phyloP scores from a whole-genome alignment of 169 alveolate species.

The Plasmodium berghei region DNA sequence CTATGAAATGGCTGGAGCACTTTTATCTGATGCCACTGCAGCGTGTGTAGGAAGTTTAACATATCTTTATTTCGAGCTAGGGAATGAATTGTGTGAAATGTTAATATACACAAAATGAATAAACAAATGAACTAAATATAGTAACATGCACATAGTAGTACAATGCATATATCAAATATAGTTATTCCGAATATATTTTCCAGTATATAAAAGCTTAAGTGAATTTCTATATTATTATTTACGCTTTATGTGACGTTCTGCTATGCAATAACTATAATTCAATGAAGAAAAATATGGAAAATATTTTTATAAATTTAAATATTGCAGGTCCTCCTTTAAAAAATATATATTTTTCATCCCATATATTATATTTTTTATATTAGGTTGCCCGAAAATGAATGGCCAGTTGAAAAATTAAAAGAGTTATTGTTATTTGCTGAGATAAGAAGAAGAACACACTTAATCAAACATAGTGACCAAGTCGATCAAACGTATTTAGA shows the following conservation, averaged over 20 bases:
- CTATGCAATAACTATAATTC: too few relatives aligned
- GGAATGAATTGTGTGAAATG: constrained; percentile 83
- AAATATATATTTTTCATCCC: neutral
- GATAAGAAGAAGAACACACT: constrained; percentile 79
- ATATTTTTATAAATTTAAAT: too few relatives aligned
- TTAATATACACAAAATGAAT: constrained; percentile 31
- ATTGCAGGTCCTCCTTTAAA: too few relatives aligned
- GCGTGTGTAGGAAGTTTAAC: constrained; percentile 83
- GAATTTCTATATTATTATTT: too few relatives aligned
- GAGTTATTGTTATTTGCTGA: constrained; percentile 82
- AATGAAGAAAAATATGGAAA: too few relatives aligned
- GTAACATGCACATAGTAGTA: too few relatives aligned
- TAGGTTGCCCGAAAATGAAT: constrained; percentile 86
- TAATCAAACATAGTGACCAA: constrained; percentile 77
- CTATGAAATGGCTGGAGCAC: constrained; percentile 85
- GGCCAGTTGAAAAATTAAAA: constrained; percentile 88
- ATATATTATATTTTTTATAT: neutral
- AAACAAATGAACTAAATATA: neutral
- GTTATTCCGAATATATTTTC: too few relatives aligned
- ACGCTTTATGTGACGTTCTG: too few relatives aligned
- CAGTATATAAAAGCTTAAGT: too few relatives aligned
- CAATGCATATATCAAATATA: too few relatives aligned
- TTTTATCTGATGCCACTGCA: constrained; percentile 86
- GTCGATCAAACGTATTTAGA: constrained; percentile 75
- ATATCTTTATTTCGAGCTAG: constrained; percentile 83